Base-by-base conservation (phyloP, 2,329 filamentous ascomycete species). In the Helicocarpus griseus region DNA sequence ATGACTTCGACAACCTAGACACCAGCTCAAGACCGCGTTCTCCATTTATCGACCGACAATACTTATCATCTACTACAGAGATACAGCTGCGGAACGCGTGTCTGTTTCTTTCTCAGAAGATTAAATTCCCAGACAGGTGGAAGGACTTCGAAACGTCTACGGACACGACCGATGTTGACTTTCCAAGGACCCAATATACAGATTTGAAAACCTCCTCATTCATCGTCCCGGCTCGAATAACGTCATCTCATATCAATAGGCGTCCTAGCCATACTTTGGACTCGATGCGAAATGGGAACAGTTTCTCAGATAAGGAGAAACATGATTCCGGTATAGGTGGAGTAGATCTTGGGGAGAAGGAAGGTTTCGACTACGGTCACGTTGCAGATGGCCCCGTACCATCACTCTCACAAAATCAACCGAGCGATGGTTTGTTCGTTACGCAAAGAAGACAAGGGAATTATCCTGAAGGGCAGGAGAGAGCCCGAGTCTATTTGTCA, bases 141-240 rank as follows among this genome's bases (percentile, higher is more conserved):
- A 36, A 35, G 4, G 44, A 47, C 6, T 47, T 36, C 26, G 29
- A 36, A 22, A 24, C 11, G 9, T 47, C 8, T 13, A 31, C 44
- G 13, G 31, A 33, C 31, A 19, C 13, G 1, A 11, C 13, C 11
- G 21, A 24, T 35, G 13, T 5, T 24, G 29, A 19, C 9, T 11
- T 5, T 11, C n/a, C 44, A 17, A 9, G 17, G 6, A 35, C 29
- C n/a, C 43, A 33, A 13, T 46, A 29, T 17, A 17, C 19, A 2
- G 43, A 46, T 29, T 31, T 46, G 26, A 47, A 47, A n/a, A 35
- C 29, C 44, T 17, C 44, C 9, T 47, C 44, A 2, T 47, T 47
- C 35, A 17, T 29, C 5, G 31, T 35, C 13, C 44, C 44, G 13
- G 21, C 21, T 24, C 44, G 35, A 24, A 47, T 47, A 31, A 28